A percentile compares a stretch with the other conserved stretches of the same genome.
These are phyloP conservation scores for Biancaea sappan DNA, from an alignment of 306 rosid genomes.

Conservation along the genomic window DNA sequence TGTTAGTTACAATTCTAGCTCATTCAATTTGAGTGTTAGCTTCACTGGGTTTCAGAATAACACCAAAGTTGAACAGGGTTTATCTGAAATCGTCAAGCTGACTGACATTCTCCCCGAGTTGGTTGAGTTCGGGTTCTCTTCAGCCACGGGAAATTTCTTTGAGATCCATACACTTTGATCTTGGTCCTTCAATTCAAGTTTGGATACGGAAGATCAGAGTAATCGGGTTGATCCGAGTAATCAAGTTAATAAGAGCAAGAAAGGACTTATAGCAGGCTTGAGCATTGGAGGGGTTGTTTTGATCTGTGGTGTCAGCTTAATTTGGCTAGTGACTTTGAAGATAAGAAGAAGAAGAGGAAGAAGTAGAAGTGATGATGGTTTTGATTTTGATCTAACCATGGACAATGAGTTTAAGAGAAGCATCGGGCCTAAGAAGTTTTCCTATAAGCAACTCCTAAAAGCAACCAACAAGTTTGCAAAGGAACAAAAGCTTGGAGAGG, in stretches of 20 bases:
- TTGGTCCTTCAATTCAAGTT: constrained; percentile 43
- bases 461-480: constrained; percentile 43
- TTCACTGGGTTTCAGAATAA: constrained; percentile 32
- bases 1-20: constrained; percentile 23
- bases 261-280: constrained; percentile 7
- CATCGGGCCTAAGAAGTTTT: constrained; percentile 33
- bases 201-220: constrained; percentile 7
- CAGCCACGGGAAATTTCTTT: constrained; percentile 25
- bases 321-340: constrained; percentile 22
- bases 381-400: constrained; percentile 24
- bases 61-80: constrained; percentile 6
- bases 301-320: constrained; percentile 1
- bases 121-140: constrained; percentile 49
- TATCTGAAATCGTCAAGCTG: constrained; percentile 11
- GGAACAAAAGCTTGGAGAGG: constrained; percentile 45
- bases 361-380: not conserved
- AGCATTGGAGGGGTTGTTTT: constrained; percentile 30
- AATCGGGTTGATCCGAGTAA: not conserved
- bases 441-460: constrained; percentile 38
- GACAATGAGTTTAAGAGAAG: constrained; percentile 39
- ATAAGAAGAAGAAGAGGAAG: not conserved
- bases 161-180: constrained; percentile 46
- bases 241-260: not conserved
- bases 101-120: constrained; percentile 29
- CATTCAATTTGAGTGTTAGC: constrained; percentile 30